A percentile compares a stretch with the other conserved stretches of the same genome.
Evolutionary conservation across 345 rosid genomes (phyloP).

Genomic region (Eucalyptus pauciflora): DNA sequence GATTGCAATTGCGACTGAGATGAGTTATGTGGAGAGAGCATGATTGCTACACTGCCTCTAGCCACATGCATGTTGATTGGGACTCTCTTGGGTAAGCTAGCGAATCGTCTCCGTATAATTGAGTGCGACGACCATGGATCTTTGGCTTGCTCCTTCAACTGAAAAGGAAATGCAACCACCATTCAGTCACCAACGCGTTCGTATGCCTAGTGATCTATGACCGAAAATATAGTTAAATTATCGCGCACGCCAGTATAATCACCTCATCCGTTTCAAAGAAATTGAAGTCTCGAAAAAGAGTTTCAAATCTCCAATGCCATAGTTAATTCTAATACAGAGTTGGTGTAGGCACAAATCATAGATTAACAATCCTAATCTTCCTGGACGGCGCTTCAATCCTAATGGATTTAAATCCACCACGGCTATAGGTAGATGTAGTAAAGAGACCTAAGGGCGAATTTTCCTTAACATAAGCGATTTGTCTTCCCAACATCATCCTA

Average conservation of each 20-base stretch:
- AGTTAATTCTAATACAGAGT: background rate
- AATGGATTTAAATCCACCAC: background rate
- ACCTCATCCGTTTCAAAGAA: background rate
- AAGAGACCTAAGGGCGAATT: background rate
- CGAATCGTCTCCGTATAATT: background rate
- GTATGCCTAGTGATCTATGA: background rate
- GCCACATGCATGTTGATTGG: background rate
- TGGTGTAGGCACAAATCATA: background rate
- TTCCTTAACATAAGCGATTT: background rate
- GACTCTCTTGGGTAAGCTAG: background rate
- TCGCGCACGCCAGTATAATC: accelerated
- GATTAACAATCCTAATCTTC: background rate
- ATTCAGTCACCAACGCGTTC: background rate
- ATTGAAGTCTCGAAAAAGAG: background rate
- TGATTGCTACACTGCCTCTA: background rate
- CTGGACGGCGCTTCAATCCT: background rate
- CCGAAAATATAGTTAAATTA: background rate
- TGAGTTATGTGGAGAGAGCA: background rate
- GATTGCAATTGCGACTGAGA: background rate
- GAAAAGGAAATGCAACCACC: background rate
- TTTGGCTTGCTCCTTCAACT: background rate
- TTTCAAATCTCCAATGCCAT: background rate
- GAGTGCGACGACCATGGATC: background rate
- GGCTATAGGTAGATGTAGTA: background rate
- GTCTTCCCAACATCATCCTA: background rate